Evolutionary conservation across 129 eudicot genomes (phyloP), one percentile per base, ranked within the genome.

Genomic region (Centrapalus pauciflorus): DNA sequence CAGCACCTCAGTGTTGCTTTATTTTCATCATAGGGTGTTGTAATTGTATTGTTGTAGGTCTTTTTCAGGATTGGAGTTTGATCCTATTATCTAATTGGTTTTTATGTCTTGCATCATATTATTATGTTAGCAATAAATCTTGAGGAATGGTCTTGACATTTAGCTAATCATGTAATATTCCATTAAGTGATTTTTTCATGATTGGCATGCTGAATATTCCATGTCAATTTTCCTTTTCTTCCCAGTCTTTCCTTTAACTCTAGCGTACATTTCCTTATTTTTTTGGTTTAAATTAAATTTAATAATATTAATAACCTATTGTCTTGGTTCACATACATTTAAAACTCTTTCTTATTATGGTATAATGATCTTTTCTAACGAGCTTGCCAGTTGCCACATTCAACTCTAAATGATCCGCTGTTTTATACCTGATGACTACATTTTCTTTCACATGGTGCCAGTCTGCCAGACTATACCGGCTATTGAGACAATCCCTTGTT

Each of bases 21-120:
- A 38, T 58, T 32, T 50, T 46, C 1, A 43, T 46, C 11, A n/a
- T 45, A 27, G 5, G 2, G 17, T 64, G 69, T 45, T 65, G 49
- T 64, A 64, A 26, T 17, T 16, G 66, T 57, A 54, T 49, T 7
- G 2, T 32, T 34, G 46, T 34, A 50, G 9, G 34, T 68, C 37
- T 37, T 54, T n/a, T 54, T 7, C 35, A 52, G 28, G 73, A 38
- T 24, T 52, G 62, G 35, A 67, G 51, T 34, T n/a, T 67, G 54
- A 7, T 52, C 46, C 48, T 50, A 46, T 16, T 58, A 49, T 21
- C 7, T 11, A 14, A n/a, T 43, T 43, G 51, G 1, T 68, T 35
- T 54, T 58, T 50, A 21, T 66, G 40, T 48, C 46, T 54, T 34
- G 23, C 51, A 28, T 67, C 51, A 29, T 67, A 52, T 30, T n/a